These are phyloP conservation scores for Fusarium austroafricanum DNA, from an alignment of 2,329 filamentous ascomycete genomes.

Conservation along the genomic window DNA sequence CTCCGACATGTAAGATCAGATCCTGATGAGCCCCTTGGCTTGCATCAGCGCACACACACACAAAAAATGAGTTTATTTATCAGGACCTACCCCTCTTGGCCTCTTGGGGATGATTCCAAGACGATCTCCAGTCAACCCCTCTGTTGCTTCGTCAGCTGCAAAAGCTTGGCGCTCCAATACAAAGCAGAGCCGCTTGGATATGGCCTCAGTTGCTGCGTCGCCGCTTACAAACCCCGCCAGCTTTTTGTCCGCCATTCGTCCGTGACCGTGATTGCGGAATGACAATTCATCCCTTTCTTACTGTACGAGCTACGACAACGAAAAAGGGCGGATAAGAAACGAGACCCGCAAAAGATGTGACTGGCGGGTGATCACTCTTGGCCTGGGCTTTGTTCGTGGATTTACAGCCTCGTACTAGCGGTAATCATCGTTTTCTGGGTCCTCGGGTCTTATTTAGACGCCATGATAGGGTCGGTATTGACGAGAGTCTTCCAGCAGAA, in stretches of 20 bases:
- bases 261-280: background rate
- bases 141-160: conserved; percentile 19
- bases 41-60: background rate
- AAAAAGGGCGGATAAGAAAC: background rate
- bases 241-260: conserved; percentile 26
- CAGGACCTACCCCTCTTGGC: background rate
- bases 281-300: background rate
- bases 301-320: background rate
- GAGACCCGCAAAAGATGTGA: background rate
- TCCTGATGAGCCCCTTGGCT: background rate
- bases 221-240: conserved; percentile 32
- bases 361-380: conserved; percentile 1
- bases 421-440: background rate
- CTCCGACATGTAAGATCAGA: conserved; percentile 11
- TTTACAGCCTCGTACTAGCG: conserved; percentile 14
- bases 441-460: background rate
- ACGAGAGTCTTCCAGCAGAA: background rate
- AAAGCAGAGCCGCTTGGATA: conserved; percentile 3
- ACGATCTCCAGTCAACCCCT: background rate
- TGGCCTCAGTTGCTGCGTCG: conserved; percentile 12
- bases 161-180: background rate
- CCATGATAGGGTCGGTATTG: conserved; percentile 7
- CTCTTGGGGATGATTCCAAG: background rate
- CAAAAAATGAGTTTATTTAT: conserved; percentile 6
- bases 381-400: background rate